phyloP scores from a whole-genome alignment of 352 stramenopile genomes.

The Phytopythium sindhum region DNA sequence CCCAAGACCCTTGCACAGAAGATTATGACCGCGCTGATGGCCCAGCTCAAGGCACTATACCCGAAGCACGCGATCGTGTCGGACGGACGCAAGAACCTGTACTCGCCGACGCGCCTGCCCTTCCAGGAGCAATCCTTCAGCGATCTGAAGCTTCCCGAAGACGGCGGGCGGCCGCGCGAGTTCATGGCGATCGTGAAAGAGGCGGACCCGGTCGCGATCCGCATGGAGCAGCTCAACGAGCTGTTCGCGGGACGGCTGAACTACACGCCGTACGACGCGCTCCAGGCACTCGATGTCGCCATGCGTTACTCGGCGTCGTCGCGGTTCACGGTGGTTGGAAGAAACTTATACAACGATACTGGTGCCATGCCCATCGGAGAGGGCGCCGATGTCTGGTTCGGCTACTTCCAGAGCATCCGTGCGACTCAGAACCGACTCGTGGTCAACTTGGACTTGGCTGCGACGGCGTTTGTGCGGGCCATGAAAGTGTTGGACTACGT shows the following conservation, averaged over 20 bases:
- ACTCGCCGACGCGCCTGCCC: slow-evolving; percentile 34
- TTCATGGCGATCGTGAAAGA: slow-evolving; percentile 58
- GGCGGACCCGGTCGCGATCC: slow-evolving; percentile 51
- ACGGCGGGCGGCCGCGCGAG: slow-evolving; percentile 31
- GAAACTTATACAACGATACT: slow-evolving; percentile 44
- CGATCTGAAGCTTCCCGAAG: slow-evolving; percentile 32
- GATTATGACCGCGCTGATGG: slow-evolving; percentile 52
- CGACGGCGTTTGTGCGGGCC: slow-evolving; percentile 63
- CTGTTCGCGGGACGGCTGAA: slow-evolving; percentile 56
- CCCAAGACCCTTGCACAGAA: slow-evolving; percentile 54
- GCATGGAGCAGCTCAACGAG: slow-evolving; percentile 55
- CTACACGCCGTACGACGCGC: slow-evolving; percentile 68
- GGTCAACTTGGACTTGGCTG: slow-evolving; percentile 68
- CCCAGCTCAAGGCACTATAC: slow-evolving; percentile 34
- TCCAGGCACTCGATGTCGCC: slow-evolving; percentile 72
- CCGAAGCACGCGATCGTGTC: slow-evolving; percentile 36
- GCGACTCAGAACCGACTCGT: slow-evolving; percentile 63
- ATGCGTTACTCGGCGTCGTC: slow-evolving; percentile 56
- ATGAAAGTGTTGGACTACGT: slow-evolving; percentile 60
- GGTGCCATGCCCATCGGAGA: slow-evolving; percentile 52
- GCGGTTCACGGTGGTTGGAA: slow-evolving; percentile 48
- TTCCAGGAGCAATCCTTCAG: slow-evolving; percentile 45
- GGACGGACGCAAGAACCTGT: slow-evolving; percentile 59
- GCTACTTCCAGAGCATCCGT: slow-evolving; percentile 72
- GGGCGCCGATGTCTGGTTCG: slow-evolving; percentile 63